phyloP scores from a whole-genome alignment of 805 yeast species.

The Monosporozyma servazzii region DNA sequence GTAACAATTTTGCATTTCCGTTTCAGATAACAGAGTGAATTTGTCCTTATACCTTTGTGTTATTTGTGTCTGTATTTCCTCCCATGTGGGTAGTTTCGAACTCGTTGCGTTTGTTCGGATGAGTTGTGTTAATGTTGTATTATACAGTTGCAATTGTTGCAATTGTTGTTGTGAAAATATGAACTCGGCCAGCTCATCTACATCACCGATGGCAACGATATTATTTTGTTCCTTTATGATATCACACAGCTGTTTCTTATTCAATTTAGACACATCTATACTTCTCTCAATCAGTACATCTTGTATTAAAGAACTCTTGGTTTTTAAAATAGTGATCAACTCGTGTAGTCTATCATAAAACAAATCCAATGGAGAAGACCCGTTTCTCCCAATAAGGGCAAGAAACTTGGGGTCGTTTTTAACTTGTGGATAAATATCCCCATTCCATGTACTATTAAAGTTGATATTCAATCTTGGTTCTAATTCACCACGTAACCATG shows the following conservation, averaged over 20 bases:
- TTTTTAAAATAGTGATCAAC: slow-evolving; percentile 44
- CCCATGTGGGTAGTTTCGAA: slow-evolving; percentile 1
- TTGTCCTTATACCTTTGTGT: not conserved
- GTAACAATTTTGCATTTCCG: not conserved
- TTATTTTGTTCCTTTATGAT: not conserved
- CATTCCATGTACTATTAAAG: slow-evolving; percentile 48
- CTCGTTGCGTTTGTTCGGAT: not conserved
- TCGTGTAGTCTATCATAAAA: slow-evolving; percentile 68
- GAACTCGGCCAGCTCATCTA: not conserved
- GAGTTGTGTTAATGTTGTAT: not conserved
- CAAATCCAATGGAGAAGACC: slow-evolving; percentile 68
- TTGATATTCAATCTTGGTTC: slow-evolving; percentile 20
- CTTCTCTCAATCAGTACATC: slow-evolving; percentile 31
- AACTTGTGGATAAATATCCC: slow-evolving; percentile 41
- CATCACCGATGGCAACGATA: not conserved
- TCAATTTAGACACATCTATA: not conserved
- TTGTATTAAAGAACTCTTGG: slow-evolving; percentile 51
- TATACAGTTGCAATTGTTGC: not conserved
- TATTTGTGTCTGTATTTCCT: slow-evolving; percentile 9
- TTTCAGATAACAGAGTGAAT: not conserved
- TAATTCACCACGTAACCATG: slow-evolving; percentile 28
- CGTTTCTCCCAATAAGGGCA: slow-evolving; percentile 60
- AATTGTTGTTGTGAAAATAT: not conserved
- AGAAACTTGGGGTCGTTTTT: slow-evolving; percentile 50
- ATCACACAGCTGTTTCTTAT: not conserved